Percentiles rank a stretch among this genome's conserved stretches.
phyloP scores from a whole-genome alignment of 768 basidiomycete genomes.

The Leccinum broughii region DNA sequence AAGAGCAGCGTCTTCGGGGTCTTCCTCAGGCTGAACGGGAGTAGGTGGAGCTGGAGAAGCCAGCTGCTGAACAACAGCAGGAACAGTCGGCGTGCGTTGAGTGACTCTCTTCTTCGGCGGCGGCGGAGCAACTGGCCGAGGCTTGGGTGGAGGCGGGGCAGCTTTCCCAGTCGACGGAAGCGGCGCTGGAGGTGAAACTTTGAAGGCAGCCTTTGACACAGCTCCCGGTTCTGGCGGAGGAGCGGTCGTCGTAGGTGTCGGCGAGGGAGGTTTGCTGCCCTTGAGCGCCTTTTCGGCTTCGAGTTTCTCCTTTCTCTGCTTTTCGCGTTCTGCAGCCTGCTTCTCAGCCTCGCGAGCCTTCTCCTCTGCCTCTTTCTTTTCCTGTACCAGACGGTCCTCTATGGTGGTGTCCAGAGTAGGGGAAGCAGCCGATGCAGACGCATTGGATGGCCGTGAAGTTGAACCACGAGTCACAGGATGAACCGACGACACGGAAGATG shows the following conservation, averaged over 20 bases:
- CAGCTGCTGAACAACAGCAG: conserved; percentile 26
- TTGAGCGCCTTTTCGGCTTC: conserved; percentile 71
- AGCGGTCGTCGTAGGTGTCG: conserved; percentile 47
- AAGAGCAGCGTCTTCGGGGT: conserved; percentile 76
- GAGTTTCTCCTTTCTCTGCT: conserved; percentile 66
- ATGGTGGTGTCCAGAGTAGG: conserved; percentile 74
- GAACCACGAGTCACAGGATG: no score
- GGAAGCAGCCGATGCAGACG: conserved; percentile 37
- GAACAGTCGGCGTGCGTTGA: conserved; percentile 18
- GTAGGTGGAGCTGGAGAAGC: conserved; percentile 23
- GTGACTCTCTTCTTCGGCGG: conserved; percentile 28
- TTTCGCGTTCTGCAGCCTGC: conserved; percentile 79
- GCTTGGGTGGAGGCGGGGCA: conserved; percentile 38
- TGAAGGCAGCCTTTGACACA: conserved; percentile 23
- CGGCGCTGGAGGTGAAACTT: not conserved
- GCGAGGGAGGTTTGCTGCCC: conserved; percentile 43
- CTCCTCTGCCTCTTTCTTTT: conserved; percentile 90
- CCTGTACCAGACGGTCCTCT: conserved; percentile 79
- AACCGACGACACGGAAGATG: no score
- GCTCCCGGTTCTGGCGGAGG: conserved; percentile 41
- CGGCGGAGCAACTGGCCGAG: conserved; percentile 36
- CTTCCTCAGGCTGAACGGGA: conserved; percentile 50
- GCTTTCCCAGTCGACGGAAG: conserved; percentile 35
- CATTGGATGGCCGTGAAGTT: not conserved
- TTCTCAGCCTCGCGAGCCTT: conserved; percentile 76